Conservation (phyloP, 208 protist species). For the Crithidia brevicula region DNA sequence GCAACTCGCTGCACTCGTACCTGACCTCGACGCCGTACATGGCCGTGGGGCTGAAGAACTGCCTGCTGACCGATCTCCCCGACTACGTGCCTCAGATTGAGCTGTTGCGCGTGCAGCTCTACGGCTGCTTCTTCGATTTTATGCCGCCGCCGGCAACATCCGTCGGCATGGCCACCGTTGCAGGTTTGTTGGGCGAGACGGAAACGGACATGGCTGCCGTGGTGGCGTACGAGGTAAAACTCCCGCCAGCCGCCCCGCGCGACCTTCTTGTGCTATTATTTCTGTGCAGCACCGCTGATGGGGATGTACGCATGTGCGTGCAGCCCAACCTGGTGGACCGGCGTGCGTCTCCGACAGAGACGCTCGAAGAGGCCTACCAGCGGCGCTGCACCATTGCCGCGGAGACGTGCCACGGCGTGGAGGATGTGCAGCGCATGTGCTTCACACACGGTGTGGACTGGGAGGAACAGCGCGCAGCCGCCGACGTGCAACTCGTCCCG, state of each 20-base stretch:
- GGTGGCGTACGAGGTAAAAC: slow-evolving; percentile 31
- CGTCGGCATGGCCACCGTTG: slow-evolving; percentile 51
- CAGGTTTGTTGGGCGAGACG: slow-evolving; percentile 43
- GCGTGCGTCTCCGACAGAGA: slow-evolving; percentile 20
- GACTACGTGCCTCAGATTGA: slow-evolving; percentile 34
- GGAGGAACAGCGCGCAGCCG: not conserved
- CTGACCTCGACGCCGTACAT: slow-evolving; percentile 41
- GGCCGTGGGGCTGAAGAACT: slow-evolving; percentile 52
- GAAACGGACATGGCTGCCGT: slow-evolving; percentile 40
- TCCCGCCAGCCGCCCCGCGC: slow-evolving; percentile 18
- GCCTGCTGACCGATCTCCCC: slow-evolving; percentile 33
- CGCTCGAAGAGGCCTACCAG: slow-evolving; percentile 29
- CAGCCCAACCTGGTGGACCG: slow-evolving; percentile 44
- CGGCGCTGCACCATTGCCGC: slow-evolving; percentile 44
- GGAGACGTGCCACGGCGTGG: slow-evolving; percentile 28
- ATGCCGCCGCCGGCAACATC: slow-evolving; percentile 35
- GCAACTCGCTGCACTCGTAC: slow-evolving; percentile 40
- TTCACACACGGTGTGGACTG: slow-evolving; percentile 10
- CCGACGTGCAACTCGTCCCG: slow-evolving; percentile 16
- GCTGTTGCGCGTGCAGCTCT: slow-evolving; percentile 34
- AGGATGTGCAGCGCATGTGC: slow-evolving; percentile 39
- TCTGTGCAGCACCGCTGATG: slow-evolving; percentile 37
- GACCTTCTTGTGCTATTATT: slow-evolving; percentile 52
- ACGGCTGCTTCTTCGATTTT: slow-evolving; percentile 64
- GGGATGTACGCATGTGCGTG: slow-evolving; percentile 35